These are phyloP conservation scores for Leccinum cinnamomeum DNA, from an alignment of 1,284 basidiomycete genomes.

Conservation along the genomic window DNA sequence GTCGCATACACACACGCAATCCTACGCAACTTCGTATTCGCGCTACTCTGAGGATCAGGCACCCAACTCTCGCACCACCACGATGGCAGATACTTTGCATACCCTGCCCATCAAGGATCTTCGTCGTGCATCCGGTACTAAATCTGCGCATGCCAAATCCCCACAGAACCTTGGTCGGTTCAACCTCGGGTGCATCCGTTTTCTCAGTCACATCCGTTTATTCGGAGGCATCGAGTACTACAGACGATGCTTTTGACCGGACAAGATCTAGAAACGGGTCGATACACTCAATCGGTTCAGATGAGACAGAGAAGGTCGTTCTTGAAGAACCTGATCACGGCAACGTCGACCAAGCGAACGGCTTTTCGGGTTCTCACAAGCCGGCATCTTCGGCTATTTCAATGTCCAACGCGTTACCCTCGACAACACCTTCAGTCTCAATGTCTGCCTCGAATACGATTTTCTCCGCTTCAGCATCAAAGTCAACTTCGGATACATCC, in stretches of 20 bases:
- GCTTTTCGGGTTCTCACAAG: not conserved
- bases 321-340: slow-evolving; percentile 14
- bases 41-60: slow-evolving; percentile 19
- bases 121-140: not conserved
- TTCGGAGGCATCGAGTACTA: slow-evolving; percentile 33
- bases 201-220: slow-evolving; percentile 30
- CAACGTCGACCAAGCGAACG: slow-evolving; percentile 6
- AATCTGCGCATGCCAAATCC: slow-evolving; percentile 21
- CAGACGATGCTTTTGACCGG: slow-evolving; percentile 11
- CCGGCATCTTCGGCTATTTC: slow-evolving; percentile 2
- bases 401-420: slow-evolving; percentile 5
- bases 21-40: slow-evolving; percentile 19
- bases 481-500: slow-evolving; percentile 14
- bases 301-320: slow-evolving; percentile 23
- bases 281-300: slow-evolving; percentile 13
- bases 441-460: slow-evolving; percentile 3
- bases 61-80: slow-evolving; percentile 8
- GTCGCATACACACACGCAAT: slow-evolving; percentile 16
- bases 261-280: slow-evolving; percentile 20
- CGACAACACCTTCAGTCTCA: not conserved
- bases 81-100: not conserved
- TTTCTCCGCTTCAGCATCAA: slow-evolving; percentile 15
- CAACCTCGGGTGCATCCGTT: slow-evolving; percentile 29
- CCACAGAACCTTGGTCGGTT: slow-evolving; percentile 19
- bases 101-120: not conserved